These are phyloP conservation scores for Globisporangium splendens DNA, from an alignment of 352 stramenopile species.

Conservation along the genomic window DNA sequence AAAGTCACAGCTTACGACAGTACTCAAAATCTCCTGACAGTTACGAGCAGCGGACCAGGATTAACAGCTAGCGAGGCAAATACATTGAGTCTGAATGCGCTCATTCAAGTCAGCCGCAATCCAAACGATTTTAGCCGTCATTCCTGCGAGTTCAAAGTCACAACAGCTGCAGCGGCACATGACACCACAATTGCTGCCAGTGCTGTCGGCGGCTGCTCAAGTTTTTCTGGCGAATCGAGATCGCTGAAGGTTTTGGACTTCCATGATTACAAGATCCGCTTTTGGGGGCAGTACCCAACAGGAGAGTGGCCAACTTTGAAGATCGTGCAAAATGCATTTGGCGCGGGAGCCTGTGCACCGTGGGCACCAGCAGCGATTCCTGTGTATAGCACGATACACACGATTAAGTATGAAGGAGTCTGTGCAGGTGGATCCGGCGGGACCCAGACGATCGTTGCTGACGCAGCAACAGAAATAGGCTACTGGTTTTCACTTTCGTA, in stretches of 20 bases:
- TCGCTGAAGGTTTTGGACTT: conserved; percentile 63
- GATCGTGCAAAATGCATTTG: conserved; percentile 40
- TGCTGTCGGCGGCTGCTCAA: conserved; percentile 22
- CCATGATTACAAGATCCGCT: conserved; percentile 66
- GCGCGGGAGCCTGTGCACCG: conserved; percentile 9
- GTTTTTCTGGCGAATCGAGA: conserved; percentile 43
- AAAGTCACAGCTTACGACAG: conserved; percentile 45
- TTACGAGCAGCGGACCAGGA: conserved; percentile 27
- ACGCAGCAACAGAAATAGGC: conserved; percentile 74
- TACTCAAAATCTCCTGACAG: conserved; percentile 20
- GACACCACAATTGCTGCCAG: conserved; percentile 32
- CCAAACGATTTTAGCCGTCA: conserved; percentile 63
- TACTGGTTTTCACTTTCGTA: conserved; percentile 92
- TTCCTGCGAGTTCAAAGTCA: conserved; percentile 54
- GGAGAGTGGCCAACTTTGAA: conserved; percentile 70
- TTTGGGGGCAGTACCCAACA: conserved; percentile 65
- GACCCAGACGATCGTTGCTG: conserved; percentile 70
- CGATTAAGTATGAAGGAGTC: conserved; percentile 61
- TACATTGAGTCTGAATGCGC: conserved; percentile 23
- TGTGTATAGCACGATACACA: conserved; percentile 58
- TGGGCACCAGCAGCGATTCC: conserved; percentile 31
- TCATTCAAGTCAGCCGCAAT: conserved; percentile 74
- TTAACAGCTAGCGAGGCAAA: conserved; percentile 31
- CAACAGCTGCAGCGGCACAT: conserved; percentile 7
- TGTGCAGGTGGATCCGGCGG: conserved; percentile 45